Base-by-base conservation (phyloP, 1,284 basidiomycete genomes). In the Papiliotrema fonsecae region DNA sequence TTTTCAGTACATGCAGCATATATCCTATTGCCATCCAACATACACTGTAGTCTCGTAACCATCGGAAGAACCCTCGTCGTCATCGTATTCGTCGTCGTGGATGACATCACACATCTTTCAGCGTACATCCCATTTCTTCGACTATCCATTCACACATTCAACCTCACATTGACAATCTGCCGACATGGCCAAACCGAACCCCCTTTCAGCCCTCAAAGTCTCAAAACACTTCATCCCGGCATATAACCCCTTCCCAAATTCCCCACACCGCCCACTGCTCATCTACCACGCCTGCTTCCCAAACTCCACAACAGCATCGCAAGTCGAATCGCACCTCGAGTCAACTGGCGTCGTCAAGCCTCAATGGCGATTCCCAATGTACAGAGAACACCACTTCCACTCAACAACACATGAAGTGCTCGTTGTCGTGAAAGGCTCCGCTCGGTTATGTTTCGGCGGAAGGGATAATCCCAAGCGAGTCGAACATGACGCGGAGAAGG, bases 301-400 rank as follows among this genome's bases (percentile, higher is more conserved):
- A 11, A 19, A 47, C 18, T 45, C 55, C 2, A 25, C 57, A 1
- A 48, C 57, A 1, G 32, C 57, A 1, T 40, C 53, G 1, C 30
- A 48, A 2, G 50, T 70, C 32, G 60, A 65, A 35, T 21, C 45
- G 6, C 72, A 76, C 57, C 58, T 77, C 31, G 45, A 38, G 9
- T 58, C 55, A 32, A 58, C 73, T 28, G 74, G 72, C 14, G 69
- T 74, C 11, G 74, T 71, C 44, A 49, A 53, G 27, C 74, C 75
- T 13, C 65, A 67, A 53, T 76, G 76, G 76, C 63, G 71, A 32
- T 78, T 72, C 58, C 65, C 72, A 19, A 77, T 76, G 75, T 77
- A 77, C 62, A 53, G 50, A 22, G 64, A 65, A n/a, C 71, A 70
- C 30, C 75, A 78, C 57, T 77, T 74, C 58, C 75, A 78, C 53